Evolutionary conservation across 2,329 filamentous ascomycete genomes (phyloP), one percentile per base, ranked within the genome.

Genomic region (Rutstroemia sp.): DNA sequence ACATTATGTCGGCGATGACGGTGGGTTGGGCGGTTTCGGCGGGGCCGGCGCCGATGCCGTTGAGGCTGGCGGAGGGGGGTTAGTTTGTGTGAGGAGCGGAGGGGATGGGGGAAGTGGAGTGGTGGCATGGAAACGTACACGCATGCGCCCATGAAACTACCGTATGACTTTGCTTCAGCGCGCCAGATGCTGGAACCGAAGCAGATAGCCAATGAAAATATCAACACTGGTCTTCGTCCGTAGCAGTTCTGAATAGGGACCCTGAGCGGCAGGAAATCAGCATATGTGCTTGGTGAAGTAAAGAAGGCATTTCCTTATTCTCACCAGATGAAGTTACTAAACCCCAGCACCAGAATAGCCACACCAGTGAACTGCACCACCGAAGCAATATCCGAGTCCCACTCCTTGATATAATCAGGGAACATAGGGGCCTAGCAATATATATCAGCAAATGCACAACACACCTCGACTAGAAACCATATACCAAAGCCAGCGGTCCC

Each of bases 1-100:
- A 86, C 65, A 82, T 81, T 10, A 84, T 76, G 63, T 86, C 83
- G 3, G 83, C 79, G 63, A 86, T 85, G 52, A 86, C 76, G 30
- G 78, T 76, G 0, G 82, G 82, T 70, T 82, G 80, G 2, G 81
- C 76, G 0, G 80, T 84, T 71, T 87, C 82, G 2, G 79, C 77
- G 5, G 83, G 81, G 0, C 81, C 83, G 49, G 81, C 81, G 5
- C 79, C 82, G 46, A 86, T 75, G 0, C 83, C 83, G 64, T 84
- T 84, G 6, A 86, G 71, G 14, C 64, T 65, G 38, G 14, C 23
- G n/a, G 7, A 38, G 19, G 34, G 34, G 59, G 21, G 40, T 44
- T 19, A 12, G 21, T 12, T 44, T 44, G 21, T 8, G 10, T 5
- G 39, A 2, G 16, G n/a, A 8, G 7, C 7, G 17, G 2, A 42